Evolutionary conservation across 176 grass and related monocot genomes (phyloP), one percentile per base, ranked within the genome.

Genomic region (Avena eriantha): DNA sequence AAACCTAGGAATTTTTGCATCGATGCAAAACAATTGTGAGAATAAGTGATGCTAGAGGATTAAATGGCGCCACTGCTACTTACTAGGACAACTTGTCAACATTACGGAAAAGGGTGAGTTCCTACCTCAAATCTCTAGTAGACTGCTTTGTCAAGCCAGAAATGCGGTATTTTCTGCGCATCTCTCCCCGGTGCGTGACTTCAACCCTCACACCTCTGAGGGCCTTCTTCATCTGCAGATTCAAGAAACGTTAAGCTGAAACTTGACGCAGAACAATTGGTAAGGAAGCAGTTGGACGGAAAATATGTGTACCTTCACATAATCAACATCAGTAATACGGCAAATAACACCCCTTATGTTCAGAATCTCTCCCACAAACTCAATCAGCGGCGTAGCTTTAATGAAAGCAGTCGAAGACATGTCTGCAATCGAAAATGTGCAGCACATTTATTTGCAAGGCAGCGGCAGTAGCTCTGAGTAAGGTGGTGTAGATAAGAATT

Each of bases 151-250:
- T 92, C 70, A 97, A 31, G 10, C 49, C 35, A 33, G 57, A 15
- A 31, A 97, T 92, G 4, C 80, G 60, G 82, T 84, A 94, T 16
- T 88, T 90, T 55, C 45, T 83, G n/a, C 79, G 56, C 5, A n/a
- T 10, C 0, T 84, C 6, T 49, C 79, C 82, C 51, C 82, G 69
- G 72, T 94, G 89, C 23, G 80, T 92, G 65, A 93, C 89, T 83
- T 93, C 92, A 84, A 97, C 31, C 79, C 69, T 94, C 35, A 97
- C 5, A 75, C 92, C 94, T 34, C 15, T 92, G 41, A 94, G 87
- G 4, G 61, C 84, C 57, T 36, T 92, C 84, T 90, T 92, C 12
- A 97, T 58, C 94, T 97, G 58, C 33, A 80, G 82, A 69, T 45
- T 57, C 51, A 67, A 21, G 11, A 79, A 77, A 29, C 3, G 23